A percentile compares a stretch with the other conserved stretches of the same genome.
phyloP scores from a whole-genome alignment of 73 alveolate species.

The Tetrahymena borealis region DNA sequence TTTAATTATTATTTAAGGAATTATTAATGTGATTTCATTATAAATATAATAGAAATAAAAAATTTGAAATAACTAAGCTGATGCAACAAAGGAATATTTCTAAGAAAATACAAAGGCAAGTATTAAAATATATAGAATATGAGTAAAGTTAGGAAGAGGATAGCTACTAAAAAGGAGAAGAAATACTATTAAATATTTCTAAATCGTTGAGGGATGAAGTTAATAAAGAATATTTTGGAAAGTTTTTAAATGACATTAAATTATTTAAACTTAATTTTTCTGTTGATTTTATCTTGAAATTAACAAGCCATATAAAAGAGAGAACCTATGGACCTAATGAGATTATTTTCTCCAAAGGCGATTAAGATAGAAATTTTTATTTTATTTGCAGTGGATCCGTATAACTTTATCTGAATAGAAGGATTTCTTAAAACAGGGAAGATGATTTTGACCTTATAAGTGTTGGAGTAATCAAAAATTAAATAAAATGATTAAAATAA shows the following conservation, averaged over 20 bases:
- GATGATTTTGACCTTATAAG: not conserved
- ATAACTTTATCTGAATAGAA: not conserved
- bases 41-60: slow-evolving; percentile 18
- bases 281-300: not conserved
- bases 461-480: not conserved
- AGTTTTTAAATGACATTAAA: not conserved
- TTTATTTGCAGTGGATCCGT: not conserved
- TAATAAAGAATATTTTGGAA: not conserved
- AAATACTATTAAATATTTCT: not conserved
- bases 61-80: slow-evolving; percentile 13
- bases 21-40: not conserved
- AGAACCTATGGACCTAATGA: not conserved
- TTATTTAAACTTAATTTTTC: not conserved
- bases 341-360: not conserved
- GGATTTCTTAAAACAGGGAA: not conserved
- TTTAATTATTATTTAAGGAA: not conserved
- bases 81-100: slow-evolving; percentile 21
- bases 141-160: not conserved
- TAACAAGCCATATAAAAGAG: not conserved
- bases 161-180: not conserved
- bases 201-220: not conserved
- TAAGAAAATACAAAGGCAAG: slow-evolving; percentile 2
- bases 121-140: slow-evolving; percentile 27
- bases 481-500: not conserved
- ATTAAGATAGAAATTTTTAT: not conserved